Evolutionary conservation across 2,329 filamentous ascomycete genomes (phyloP).

Genomic region (Microascus cirrosus): DNA sequence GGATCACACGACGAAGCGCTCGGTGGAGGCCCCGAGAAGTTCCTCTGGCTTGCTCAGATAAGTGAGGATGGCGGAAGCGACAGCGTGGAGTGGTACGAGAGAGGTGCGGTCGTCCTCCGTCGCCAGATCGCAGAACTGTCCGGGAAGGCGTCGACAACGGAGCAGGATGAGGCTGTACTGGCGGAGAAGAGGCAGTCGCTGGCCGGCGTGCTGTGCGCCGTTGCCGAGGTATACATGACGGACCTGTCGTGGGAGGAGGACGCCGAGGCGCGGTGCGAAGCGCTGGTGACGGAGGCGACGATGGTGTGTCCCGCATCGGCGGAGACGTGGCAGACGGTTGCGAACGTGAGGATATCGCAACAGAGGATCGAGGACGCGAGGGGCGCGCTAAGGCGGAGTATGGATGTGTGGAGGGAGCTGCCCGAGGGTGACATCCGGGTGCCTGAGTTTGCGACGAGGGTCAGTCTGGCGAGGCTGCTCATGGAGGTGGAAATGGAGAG

Average conservation of each 20-base stretch:
- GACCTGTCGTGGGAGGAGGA: slow-evolving; percentile 89
- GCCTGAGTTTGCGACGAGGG: slow-evolving; percentile 76
- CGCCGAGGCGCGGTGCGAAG: slow-evolving; percentile 79
- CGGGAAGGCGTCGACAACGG: slow-evolving; percentile 20
- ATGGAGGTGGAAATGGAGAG: slow-evolving; percentile 85
- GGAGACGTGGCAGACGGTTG: slow-evolving; percentile 91
- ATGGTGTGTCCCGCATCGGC: slow-evolving; percentile 69
- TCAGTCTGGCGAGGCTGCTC: slow-evolving; percentile 72
- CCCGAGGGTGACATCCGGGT: slow-evolving; percentile 60
- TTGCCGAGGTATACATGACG: slow-evolving; percentile 98
- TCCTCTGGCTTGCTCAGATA: slow-evolving; percentile 87
- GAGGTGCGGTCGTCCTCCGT: slow-evolving; percentile 62
- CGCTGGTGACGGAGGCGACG: slow-evolving; percentile 80
- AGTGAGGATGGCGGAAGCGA: slow-evolving; percentile 59
- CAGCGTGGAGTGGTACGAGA: slow-evolving; percentile 57
- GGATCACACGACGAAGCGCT: slow-evolving; percentile 58
- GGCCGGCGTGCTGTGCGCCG: slow-evolving; percentile 83
- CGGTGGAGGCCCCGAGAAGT: slow-evolving; percentile 86
- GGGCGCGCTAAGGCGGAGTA: slow-evolving; percentile 65
- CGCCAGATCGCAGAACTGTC: slow-evolving; percentile 57
- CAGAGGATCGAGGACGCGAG: slow-evolving; percentile 66
- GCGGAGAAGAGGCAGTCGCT: slow-evolving; percentile 70
- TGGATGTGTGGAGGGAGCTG: slow-evolving; percentile 74
- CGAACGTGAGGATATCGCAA: slow-evolving; percentile 89
- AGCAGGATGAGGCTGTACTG: slow-evolving; percentile 26